Evolutionary conservation across 2,329 filamentous ascomycete genomes (phyloP), one percentile per base, ranked within the genome.

Genomic region (Apiospora koreana): DNA sequence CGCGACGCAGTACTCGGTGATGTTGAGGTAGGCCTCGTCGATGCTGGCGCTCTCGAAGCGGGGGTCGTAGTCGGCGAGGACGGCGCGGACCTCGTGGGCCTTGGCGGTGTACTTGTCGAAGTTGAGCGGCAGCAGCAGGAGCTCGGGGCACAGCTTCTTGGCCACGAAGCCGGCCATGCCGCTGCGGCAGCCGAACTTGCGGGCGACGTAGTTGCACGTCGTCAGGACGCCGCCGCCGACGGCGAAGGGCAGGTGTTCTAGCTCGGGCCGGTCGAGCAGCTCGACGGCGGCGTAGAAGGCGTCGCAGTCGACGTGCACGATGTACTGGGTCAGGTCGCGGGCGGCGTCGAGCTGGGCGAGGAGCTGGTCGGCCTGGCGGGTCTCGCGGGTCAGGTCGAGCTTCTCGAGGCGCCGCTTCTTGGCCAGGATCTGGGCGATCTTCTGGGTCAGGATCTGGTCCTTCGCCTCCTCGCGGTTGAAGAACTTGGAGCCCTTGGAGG

Each of bases 121-220:
- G 78, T 97, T 97, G 71, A 94, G 86, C 7, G 93, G 93, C 18
- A 99, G 82, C 68, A 94, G 88, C 23, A 97, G 88, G 41, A 99
- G 86, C 70, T 94, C 86, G 0, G 96, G 96, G 73, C 96, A 99
- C 1, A 99, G 86, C 81, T 97, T 97, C 85, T 93, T 94, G 18
- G 96, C 96, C 41, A 98, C 95, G 77, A 98, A 98, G 5, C 93
- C 91, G 8, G 96, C 96, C 96, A 99, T 99, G 25, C 95, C 96
- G 75, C 93, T 97, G 43, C 96, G 90, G 75, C 94, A 96, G 21
- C 96, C 96, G 80, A 93, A 98, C 76, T 93, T 93, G 25, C 96
- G 88, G 1, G 96, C 96, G 75, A 93, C 87, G 78, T 99, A 99
- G 79, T 98, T 99, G 78, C 89, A 91, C 0, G 89, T 91, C 25